Evolutionary conservation across 2,329 filamentous ascomycete genomes (phyloP).

Genomic region (Colletotrichum horii): DNA sequence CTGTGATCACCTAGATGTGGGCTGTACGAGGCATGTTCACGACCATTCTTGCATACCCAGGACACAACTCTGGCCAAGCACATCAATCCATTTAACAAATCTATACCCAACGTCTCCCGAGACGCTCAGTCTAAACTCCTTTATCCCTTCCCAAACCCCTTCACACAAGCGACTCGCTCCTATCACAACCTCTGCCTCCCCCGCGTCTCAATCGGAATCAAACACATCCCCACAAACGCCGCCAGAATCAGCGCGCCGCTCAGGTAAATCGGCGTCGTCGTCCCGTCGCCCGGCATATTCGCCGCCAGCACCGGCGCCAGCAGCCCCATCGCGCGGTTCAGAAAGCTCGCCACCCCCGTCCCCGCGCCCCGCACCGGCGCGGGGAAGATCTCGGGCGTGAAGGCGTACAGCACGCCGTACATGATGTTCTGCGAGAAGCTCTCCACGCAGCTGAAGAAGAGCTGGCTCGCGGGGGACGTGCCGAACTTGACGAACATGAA

Average conservation of each 20-base stretch:
- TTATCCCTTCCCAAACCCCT: neutral
- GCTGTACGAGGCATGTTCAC: neutral
- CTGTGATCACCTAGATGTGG: neutral
- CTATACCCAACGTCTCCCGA: neutral
- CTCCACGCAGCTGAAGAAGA: conserved; percentile 71
- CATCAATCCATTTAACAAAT: neutral
- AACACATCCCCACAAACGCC: conserved; percentile 63
- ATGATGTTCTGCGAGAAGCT: conserved; percentile 78
- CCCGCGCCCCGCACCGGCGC: conserved; percentile 75
- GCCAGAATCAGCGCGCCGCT: conserved; percentile 61
- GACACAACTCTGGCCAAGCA: neutral
- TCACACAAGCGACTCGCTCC: neutral
- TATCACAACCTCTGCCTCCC: conserved; percentile 61
- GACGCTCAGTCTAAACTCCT: neutral
- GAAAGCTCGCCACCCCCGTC: conserved; percentile 73
- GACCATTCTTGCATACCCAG: neutral
- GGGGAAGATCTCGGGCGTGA: conserved; percentile 79
- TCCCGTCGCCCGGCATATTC: conserved; percentile 61
- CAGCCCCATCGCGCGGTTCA: conserved; percentile 72
- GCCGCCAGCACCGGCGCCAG: conserved; percentile 73
- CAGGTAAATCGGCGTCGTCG: conserved; percentile 62
- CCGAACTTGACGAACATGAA: conserved; percentile 70
- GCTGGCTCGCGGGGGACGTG: conserved; percentile 60
- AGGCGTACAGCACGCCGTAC: conserved; percentile 79
- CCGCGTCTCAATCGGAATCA: conserved; percentile 68